phyloP scores from a whole-genome alignment of 495 filamentous ascomycete genomes.

The Geopyxis carbonaria region DNA sequence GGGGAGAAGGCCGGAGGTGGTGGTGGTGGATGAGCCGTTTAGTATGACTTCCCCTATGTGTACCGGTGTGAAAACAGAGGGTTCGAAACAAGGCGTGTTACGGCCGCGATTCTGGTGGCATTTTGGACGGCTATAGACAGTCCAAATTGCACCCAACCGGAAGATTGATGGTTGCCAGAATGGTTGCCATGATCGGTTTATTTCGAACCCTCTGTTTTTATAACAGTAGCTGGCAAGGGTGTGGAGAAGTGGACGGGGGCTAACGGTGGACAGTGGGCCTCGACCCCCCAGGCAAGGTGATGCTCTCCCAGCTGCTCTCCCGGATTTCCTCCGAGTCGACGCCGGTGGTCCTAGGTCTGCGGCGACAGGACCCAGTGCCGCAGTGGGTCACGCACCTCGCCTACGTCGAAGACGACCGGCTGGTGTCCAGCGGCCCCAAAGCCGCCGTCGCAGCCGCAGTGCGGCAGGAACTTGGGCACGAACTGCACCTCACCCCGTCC shows the following conservation, averaged over 20 bases:
- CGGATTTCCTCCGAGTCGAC: slow-evolving; percentile 38
- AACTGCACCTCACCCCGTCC: slow-evolving; percentile 34
- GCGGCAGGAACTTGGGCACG: slow-evolving; percentile 28
- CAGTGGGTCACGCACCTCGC: slow-evolving; percentile 77
- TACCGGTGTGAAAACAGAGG: too few relatives aligned
- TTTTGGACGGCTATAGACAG: too few relatives aligned
- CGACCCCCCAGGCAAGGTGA: slow-evolving; percentile 58
- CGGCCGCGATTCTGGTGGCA: too few relatives aligned
- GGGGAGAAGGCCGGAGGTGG: slow-evolving; percentile 55
- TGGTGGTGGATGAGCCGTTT: slow-evolving; percentile 87
- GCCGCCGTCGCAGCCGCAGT: slow-evolving; percentile 34
- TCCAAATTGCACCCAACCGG: too few relatives aligned
- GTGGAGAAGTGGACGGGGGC: too few relatives aligned
- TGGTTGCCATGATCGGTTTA: slow-evolving; percentile 1
- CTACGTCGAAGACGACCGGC: slow-evolving; percentile 41
- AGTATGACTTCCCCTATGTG: slow-evolving; percentile 33
- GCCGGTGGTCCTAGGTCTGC: slow-evolving; percentile 56
- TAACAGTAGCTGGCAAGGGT: too few relatives aligned
- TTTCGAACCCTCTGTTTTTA: too few relatives aligned
- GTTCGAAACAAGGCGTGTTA: too few relatives aligned
- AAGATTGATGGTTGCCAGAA: neutral
- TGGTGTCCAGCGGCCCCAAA: slow-evolving; percentile 42
- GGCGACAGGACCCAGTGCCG: slow-evolving; percentile 72
- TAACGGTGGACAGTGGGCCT: slow-evolving; percentile 64
- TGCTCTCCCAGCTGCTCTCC: slow-evolving; percentile 51